A percentile compares a stretch with the other conserved stretches of the same genome.
phyloP scores from a whole-genome alignment of 345 rosid genomes.

The Lepidium aucheri region DNA sequence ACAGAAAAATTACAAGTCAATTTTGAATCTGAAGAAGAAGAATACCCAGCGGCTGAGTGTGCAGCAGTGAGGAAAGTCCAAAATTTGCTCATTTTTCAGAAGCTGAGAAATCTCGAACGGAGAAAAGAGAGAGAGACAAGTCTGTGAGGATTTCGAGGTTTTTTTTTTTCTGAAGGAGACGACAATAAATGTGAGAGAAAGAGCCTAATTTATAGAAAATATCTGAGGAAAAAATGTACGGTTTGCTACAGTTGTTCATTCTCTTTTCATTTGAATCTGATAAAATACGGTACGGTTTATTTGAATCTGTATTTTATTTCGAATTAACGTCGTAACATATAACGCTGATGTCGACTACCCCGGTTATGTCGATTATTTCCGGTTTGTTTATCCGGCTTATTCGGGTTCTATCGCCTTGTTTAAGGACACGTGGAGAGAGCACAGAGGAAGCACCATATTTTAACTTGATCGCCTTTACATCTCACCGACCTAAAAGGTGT shows the following conservation, averaged over 20 bases:
- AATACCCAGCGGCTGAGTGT: constrained; percentile 59
- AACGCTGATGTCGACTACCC: background rate
- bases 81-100: constrained; percentile 19
- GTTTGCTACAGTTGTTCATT: constrained; percentile 14
- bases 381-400: too few relatives aligned
- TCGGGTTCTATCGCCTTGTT: too few relatives aligned
- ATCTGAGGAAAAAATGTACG: background rate
- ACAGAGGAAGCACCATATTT: too few relatives aligned
- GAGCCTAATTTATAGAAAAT: constrained; percentile 8
- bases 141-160: background rate
- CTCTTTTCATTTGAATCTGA: constrained; percentile 1
- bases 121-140: background rate
- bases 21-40: background rate
- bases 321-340: background rate
- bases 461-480: too few relatives aligned
- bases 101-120: background rate
- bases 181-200: background rate
- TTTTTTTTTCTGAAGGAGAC: background rate
- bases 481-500: too few relatives aligned
- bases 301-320: background rate
- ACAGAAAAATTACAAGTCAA: background rate
- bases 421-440: too few relatives aligned
- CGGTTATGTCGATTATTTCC: background rate
- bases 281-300: background rate
- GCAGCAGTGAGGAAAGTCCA: constrained; percentile 51